phyloP scores from a whole-genome alignment of 1,284 basidiomycete species.

The Tilletia indica region DNA sequence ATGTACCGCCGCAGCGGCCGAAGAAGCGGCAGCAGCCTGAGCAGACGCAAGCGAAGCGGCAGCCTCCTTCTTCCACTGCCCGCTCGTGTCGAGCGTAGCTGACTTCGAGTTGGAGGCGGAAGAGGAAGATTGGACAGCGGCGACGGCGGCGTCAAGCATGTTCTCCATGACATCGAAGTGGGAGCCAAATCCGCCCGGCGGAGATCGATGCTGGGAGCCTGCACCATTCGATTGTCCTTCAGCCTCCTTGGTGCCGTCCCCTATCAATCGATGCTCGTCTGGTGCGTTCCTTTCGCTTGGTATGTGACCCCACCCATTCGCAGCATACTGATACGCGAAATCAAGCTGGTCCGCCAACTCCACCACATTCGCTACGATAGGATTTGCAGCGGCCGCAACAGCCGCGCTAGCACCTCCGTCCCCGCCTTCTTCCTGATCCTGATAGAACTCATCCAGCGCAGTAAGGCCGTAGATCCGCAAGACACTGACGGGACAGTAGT shows the following conservation, averaged over 20 bases:
- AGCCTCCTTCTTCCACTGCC: background rate
- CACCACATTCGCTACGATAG: constrained; percentile 10
- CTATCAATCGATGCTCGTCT: constrained; percentile 1
- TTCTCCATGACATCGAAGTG: constrained; percentile 6
- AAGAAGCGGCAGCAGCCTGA: background rate
- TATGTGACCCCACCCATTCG: constrained; percentile 10
- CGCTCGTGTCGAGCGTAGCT: background rate
- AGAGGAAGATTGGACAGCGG: background rate
- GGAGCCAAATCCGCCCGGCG: background rate
- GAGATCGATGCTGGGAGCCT: too few relatives aligned
- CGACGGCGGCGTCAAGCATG: constrained; percentile 3
- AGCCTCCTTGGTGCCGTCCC: background rate
- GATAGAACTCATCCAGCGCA: constrained; percentile 82
- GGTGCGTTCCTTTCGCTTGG: background rate
- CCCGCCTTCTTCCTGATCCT: constrained; percentile 66
- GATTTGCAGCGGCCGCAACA: background rate
- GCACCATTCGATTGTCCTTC: too few relatives aligned
- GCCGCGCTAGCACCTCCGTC: constrained; percentile 27
- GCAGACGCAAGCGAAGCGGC: background rate
- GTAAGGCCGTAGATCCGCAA: constrained; percentile 93
- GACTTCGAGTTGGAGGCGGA: background rate
- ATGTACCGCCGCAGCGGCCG: background rate
- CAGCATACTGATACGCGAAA: constrained; percentile 16
- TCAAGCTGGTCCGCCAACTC: constrained; percentile 18
- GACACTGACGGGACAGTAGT: constrained; percentile 90